phyloP scores from a whole-genome alignment of 2,329 filamentous ascomycete genomes.

The Didymella keratinophila region DNA sequence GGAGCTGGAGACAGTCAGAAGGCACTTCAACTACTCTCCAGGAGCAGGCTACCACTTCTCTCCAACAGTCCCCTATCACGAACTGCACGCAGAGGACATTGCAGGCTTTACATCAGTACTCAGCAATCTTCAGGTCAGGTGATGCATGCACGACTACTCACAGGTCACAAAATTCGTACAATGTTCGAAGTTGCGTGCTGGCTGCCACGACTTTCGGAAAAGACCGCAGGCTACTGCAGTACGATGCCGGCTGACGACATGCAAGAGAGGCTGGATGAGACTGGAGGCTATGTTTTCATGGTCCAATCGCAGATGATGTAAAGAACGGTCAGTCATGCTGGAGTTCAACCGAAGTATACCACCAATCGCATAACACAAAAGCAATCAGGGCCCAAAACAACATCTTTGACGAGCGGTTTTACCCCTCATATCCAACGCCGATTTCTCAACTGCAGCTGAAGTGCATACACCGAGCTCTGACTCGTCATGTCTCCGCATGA shows the following conservation, averaged over 20 bases:
- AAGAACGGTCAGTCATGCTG: background rate
- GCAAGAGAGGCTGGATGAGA: background rate
- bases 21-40: too few relatives aligned
- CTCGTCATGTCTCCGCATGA: background rate
- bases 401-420: background rate
- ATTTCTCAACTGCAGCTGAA: background rate
- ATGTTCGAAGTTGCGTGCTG: background rate
- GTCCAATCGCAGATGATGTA: background rate
- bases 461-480: background rate
- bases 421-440: background rate
- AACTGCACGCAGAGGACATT: too few relatives aligned
- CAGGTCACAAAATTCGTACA: too few relatives aligned
- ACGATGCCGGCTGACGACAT: background rate
- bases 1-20: too few relatives aligned
- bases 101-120: too few relatives aligned
- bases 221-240: background rate
- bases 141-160: too few relatives aligned
- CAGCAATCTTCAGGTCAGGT: too few relatives aligned
- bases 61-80: too few relatives aligned
- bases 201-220: background rate
- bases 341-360: slow-evolving; percentile 5
- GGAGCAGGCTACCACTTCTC: too few relatives aligned
- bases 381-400: background rate
- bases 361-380: slow-evolving; percentile 6
- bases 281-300: background rate